phyloP scores from a whole-genome alignment of 148 eudicot genomes.

The Rhododendron molle region DNA sequence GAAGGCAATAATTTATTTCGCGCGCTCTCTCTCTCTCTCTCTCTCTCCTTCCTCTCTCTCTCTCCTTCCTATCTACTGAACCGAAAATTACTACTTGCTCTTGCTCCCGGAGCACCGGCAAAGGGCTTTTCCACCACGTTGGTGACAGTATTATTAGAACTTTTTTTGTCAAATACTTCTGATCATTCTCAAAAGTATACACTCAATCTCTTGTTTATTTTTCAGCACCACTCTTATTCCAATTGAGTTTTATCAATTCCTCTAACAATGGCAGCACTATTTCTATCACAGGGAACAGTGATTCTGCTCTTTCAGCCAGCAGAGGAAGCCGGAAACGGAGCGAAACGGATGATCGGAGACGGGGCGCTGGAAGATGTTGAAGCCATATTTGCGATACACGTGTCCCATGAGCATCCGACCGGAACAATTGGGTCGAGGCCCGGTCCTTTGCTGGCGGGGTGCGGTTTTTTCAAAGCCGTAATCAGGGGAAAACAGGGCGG shows the following conservation, averaged over 20 bases:
- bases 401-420: slow-evolving; percentile 43
- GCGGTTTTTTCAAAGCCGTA: slow-evolving; percentile 64
- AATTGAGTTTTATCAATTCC: neutral
- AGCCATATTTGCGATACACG: slow-evolving; percentile 73
- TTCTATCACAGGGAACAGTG: slow-evolving; percentile 52
- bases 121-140: too few relatives aligned
- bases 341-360: slow-evolving; percentile 61
- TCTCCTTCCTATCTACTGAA: too few relatives aligned
- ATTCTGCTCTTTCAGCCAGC: slow-evolving; percentile 74
- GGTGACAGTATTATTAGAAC: neutral
- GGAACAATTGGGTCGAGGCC: slow-evolving; percentile 58
- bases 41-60: too few relatives aligned
- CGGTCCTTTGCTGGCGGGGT: slow-evolving; percentile 75
- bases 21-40: too few relatives aligned
- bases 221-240: neutral
- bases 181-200: neutral
- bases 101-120: too few relatives aligned
- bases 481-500: slow-evolving; percentile 30
- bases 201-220: neutral
- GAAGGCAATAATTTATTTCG: neutral
- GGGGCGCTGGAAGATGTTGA: slow-evolving; percentile 68
- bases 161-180: neutral
- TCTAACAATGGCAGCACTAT: neutral
- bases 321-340: slow-evolving; percentile 83
- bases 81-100: too few relatives aligned